Evolutionary conservation across 73 alveolate genomes (phyloP), one percentile per base, ranked within the genome.

Genomic region (Blepharisma japonicum): DNA sequence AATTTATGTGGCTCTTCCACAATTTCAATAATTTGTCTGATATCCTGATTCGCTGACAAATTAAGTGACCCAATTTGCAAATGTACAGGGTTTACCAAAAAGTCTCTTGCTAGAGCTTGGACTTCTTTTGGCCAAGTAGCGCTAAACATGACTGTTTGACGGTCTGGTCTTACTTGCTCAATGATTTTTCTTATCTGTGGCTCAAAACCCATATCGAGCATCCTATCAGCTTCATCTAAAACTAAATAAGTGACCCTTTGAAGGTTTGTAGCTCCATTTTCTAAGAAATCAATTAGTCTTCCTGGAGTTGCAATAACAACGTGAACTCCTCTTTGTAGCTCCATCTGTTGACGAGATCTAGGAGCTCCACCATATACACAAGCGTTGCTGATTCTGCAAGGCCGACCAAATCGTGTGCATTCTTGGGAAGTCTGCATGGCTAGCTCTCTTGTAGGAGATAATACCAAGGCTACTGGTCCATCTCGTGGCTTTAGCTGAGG

Each of bases 271-370:
- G 85, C 95, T 51, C 94, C 87, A 39, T 95, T 86, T 56, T 95
- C 95, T 18, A 96, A 77, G 88, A 90, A 91, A 77, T 96, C 99
- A 45, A 93, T 90, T 9, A 96, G 83, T 89, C 99, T 91, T 6
- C 99, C 99, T 11, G 99, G 99, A 27, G 99, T 95, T 5, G 99
- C 99, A 46, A 96, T 94, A 74, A 96, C 89, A 18, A 96, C 90
- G 76, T 96, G 98, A 55, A 93, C 91, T 68, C 98, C 99, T 79
- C 90, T 48, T 32, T 71, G 45, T 27, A 95, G 86, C 23, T 77
- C 90, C 49, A 70, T 7, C 45, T 82, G 79, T 76, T 96, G 90
- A n/a, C 79, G 46, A 55, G 71, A 68, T 81, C 90, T 92, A 7
- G 92, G 94, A 32, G 88, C 97, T 25, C 99, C 99, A 4, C 99